Base-by-base conservation (phyloP, 495 filamentous ascomycete genomes). In the Coniosporium apollinis region DNA sequence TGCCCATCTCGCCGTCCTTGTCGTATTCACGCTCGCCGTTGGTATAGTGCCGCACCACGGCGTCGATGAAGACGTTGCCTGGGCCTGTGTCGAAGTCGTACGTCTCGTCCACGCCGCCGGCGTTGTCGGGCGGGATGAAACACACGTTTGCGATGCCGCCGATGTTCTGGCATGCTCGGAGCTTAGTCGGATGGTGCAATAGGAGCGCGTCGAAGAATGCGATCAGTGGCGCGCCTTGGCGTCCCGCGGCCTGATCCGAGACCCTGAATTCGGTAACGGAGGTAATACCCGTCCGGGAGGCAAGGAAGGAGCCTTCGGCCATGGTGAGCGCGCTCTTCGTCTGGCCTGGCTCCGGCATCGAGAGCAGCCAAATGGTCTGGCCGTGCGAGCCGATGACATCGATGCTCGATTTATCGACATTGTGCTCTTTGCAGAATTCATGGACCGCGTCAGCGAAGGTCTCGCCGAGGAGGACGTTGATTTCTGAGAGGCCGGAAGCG, bases 61-160 rank as follows among this genome's bases (percentile, higher is more conserved):
- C 57, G 41, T 66, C 61, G 40, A 64, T 62, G 42, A 58, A 57
- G 33, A 62, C 52, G 38, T 63, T 64, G 16, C 61, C 60, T 29
- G 62, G 61, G 22, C 61, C 61, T 19, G 57, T 59, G 46, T 72
- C 70, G 35, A 67, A 72, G 44, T 70, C 67, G 43, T 60, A 66
- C 31, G 55, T 59, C 29, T 52, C 57, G 14, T 64, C 55, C 11
- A 65, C 47, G 15, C 61, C 59, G 13, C 64, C 64, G 20, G 65
- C 51, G 6, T 37, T 55, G 26, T 70, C 67, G 0, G 70, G 62
- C 2, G 66, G 67, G 15, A 72, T 67, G 45, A 72, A 70, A 51
- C 65, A 72, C 18, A 72, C 64, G 42, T 73, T 73, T 24, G 62
- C 66, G 26, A 72, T 72, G 5, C 68, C 66, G 36, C 69, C 66